Percentiles rank a stretch among this genome's conserved stretches.
Conservation (phyloP, 345 rosid genomes). For the Acer saccharum region DNA sequence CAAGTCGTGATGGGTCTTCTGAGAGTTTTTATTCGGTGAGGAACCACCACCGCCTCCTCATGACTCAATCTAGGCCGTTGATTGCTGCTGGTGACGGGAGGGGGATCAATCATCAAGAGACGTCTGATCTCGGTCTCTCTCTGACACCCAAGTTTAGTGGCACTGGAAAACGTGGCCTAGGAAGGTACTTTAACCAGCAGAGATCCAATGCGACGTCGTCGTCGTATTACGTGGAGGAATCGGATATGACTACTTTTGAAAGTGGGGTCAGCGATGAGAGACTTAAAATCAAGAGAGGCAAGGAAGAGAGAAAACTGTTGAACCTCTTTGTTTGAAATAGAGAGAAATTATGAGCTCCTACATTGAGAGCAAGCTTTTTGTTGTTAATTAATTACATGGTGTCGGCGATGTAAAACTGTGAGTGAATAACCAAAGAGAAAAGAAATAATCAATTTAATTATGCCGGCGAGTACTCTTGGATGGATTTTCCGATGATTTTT, state of each 20-base stretch:
- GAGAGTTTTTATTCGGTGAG: constrained; percentile 24
- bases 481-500: not conserved
- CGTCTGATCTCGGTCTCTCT: constrained; percentile 31
- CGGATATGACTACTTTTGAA: constrained; percentile 38
- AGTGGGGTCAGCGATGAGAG: constrained; percentile 17
- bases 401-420: constrained; percentile 25
- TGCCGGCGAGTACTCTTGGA: not conserved
- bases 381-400: not conserved
- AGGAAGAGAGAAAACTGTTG: constrained; percentile 48
- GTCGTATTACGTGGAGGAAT: constrained; percentile 36
- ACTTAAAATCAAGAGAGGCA: constrained; percentile 1
- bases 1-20: constrained; percentile 31
- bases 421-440: constrained; percentile 12
- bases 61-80: constrained; percentile 27
- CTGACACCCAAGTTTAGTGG: constrained; percentile 22
- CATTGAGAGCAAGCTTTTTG: not conserved
- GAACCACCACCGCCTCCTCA: not conserved
- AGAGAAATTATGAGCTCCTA: not conserved
- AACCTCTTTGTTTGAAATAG: constrained; percentile 57
- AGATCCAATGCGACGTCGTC: constrained; percentile 18
- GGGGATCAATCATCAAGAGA: constrained; percentile 31
- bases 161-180: constrained; percentile 26
- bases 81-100: not conserved
- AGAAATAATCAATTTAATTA: not conserved
- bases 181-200: constrained; percentile 11